Evolutionary conservation across 306 rosid genomes (phyloP), one percentile per base, ranked within the genome.

Genomic region (Fagus sylvatica): DNA sequence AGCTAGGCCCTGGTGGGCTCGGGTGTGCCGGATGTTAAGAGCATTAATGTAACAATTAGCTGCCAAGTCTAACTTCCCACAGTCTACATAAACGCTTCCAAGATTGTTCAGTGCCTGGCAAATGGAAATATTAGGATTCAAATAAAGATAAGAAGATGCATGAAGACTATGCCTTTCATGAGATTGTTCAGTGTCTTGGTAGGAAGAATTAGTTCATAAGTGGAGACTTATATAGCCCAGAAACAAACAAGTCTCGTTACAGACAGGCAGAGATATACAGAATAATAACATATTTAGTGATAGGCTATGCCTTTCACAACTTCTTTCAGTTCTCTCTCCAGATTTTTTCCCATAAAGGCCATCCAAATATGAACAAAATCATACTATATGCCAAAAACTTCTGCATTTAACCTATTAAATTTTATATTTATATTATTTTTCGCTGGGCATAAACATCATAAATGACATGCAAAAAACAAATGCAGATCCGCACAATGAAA

Each of bases 1-100:
- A 48, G 98, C 98, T 75, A 93, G 97, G 55, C 97, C 98, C 82
- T 93, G 97, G 83, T 93, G 97, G 4, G 98, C 98, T 66, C 98
- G 96, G 36, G 97, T 88, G 79, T 93, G 98, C 80, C 87, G 90
- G 80, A 93, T 90, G 59, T 91, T 84, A 30, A 93, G 97, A 84
- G 98, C 98, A 84, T 86, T 91, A 43, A 83, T 87, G 82, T 93
- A 93, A 87, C 97, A 93, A 80, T 91, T 96, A 70, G 97, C 96
- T 22, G 98, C 98, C 73, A 78, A 36, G 57, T 91, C 97, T 74
- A 91, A 78, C 79, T 87, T 89, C 76, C 53, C 86, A n/a, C 87
- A 82, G 74, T 93, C 98, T 34, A 93, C 98, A 77, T 85, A 88
- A 75, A 93, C 98, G 80, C 98, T 93, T 71, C 98, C 98, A 48